phyloP scores from a whole-genome alignment of 2,329 filamentous ascomycete genomes.

The Capronia americana region DNA sequence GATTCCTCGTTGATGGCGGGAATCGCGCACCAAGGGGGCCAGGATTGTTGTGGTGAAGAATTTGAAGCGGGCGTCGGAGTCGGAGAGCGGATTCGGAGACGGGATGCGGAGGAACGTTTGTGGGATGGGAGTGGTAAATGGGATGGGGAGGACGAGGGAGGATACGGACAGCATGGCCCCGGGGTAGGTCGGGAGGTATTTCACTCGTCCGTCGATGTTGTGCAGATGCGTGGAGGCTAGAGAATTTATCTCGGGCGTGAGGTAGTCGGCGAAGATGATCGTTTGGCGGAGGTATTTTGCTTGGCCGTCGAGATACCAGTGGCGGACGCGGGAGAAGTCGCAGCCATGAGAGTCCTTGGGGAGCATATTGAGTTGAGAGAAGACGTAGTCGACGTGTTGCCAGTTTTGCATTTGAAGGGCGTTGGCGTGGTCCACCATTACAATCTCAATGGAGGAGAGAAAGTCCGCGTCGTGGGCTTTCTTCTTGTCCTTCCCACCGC shows the following conservation, averaged over 20 bases:
- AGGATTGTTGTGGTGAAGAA: slow-evolving; percentile 86
- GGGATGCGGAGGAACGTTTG: slow-evolving; percentile 93
- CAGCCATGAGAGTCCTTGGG: slow-evolving; percentile 89
- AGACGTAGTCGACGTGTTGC: slow-evolving; percentile 92
- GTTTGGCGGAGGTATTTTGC: slow-evolving; percentile 84
- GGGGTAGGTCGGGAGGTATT: slow-evolving; percentile 71
- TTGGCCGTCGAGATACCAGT: slow-evolving; percentile 91
- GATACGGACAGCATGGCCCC: slow-evolving; percentile 76
- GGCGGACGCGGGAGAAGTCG: slow-evolving; percentile 88
- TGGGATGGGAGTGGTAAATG: slow-evolving; percentile 67
- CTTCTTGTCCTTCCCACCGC: slow-evolving; percentile 56
- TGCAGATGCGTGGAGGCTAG: slow-evolving; percentile 76
- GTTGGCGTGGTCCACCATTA: slow-evolving; percentile 89
- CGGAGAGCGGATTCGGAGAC: slow-evolving; percentile 69
- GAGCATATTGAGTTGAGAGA: slow-evolving; percentile 88
- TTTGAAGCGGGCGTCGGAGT: slow-evolving; percentile 87
- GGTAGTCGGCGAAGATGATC: slow-evolving; percentile 78
- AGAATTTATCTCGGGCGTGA: slow-evolving; percentile 85
- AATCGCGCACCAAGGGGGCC: slow-evolving; percentile 73
- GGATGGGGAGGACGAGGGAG: slow-evolving; percentile 36
- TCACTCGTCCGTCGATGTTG: slow-evolving; percentile 81
- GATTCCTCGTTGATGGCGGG: slow-evolving; percentile 71
- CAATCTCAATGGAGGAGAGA: slow-evolving; percentile 84
- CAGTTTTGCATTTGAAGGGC: slow-evolving; percentile 97
- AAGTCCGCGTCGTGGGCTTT: slow-evolving; percentile 80